Evolutionary conservation across 257 asterid species (phyloP).

Genomic region (Solanum chilense): DNA sequence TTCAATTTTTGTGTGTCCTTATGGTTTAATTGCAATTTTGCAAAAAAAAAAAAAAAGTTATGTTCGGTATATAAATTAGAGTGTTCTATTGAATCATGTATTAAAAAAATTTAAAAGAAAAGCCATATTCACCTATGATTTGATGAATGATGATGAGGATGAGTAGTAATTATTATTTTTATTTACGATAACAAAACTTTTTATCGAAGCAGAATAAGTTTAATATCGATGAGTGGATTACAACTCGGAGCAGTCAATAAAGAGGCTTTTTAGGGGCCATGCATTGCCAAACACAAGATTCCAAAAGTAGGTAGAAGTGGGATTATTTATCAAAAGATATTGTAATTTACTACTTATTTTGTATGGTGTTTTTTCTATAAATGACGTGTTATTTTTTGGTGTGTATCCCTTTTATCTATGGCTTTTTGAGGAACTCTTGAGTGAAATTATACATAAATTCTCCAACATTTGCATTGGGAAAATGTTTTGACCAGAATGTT

Average conservation of each 20-base stretch:
- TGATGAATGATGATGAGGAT: background rate
- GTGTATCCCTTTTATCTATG: background rate
- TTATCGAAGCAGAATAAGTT: background rate
- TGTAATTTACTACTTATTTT: background rate
- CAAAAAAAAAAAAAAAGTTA: background rate
- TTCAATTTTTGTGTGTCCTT: background rate
- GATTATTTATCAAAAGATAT: background rate
- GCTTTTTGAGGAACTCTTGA: background rate
- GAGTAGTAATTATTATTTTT: no score
- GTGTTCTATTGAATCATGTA: no score
- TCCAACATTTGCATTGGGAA: background rate
- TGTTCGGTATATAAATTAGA: background rate
- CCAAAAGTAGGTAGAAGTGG: conserved; percentile 22
- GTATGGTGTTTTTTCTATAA: background rate
- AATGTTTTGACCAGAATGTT: background rate
- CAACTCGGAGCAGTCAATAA: background rate
- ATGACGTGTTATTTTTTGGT: background rate
- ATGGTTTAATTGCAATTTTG: background rate
- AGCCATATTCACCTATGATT: background rate
- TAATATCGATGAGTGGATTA: background rate
- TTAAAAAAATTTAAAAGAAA: no score
- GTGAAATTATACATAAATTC: background rate
- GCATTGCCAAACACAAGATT: conserved; percentile 29
- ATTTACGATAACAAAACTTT: background rate
- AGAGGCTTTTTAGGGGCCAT: background rate